Evolutionary conservation across 306 rosid species (phyloP).

Genomic region (Trichosanthes cucumerina): DNA sequence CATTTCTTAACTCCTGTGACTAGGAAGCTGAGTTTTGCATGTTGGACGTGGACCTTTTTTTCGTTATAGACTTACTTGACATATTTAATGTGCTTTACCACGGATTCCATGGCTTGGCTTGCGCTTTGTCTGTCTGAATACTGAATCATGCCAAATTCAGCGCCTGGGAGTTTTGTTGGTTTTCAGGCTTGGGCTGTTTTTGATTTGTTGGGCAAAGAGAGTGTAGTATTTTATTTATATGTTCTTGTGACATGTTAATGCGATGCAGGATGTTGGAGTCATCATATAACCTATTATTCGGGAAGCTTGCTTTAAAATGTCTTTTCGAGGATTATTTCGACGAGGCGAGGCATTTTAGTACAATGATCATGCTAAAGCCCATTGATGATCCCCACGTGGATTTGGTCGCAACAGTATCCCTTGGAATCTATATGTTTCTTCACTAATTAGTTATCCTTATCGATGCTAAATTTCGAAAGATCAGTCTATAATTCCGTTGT

Average conservation of each 20-base stretch:
- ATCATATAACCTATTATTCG: slow-evolving; percentile 69
- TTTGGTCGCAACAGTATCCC: slow-evolving; percentile 81
- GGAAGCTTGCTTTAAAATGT: slow-evolving; percentile 70
- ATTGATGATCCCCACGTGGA: slow-evolving; percentile 93
- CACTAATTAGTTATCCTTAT: not conserved
- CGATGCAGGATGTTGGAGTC: slow-evolving; percentile 81
- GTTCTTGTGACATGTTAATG: slow-evolving; percentile 2
- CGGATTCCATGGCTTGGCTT: not conserved
- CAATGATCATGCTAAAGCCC: slow-evolving; percentile 87
- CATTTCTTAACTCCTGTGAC: not conserved
- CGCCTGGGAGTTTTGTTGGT: not conserved
- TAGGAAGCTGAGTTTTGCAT: not conserved
- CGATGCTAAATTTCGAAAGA: not conserved
- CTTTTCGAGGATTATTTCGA: slow-evolving; percentile 79
- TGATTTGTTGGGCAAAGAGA: not conserved
- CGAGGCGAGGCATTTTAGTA: slow-evolving; percentile 51
- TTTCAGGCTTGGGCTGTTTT: not conserved
- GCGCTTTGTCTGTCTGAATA: not conserved
- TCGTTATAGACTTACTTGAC: not conserved
- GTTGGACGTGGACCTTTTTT: not conserved
- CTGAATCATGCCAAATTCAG: not conserved
- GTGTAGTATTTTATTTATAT: not conserved
- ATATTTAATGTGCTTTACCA: not conserved
- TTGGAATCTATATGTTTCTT: not conserved
- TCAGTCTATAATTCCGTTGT: not conserved